Base-by-base conservation (phyloP, 129 eudicot species). In the Saposhnikovia divaricata region DNA sequence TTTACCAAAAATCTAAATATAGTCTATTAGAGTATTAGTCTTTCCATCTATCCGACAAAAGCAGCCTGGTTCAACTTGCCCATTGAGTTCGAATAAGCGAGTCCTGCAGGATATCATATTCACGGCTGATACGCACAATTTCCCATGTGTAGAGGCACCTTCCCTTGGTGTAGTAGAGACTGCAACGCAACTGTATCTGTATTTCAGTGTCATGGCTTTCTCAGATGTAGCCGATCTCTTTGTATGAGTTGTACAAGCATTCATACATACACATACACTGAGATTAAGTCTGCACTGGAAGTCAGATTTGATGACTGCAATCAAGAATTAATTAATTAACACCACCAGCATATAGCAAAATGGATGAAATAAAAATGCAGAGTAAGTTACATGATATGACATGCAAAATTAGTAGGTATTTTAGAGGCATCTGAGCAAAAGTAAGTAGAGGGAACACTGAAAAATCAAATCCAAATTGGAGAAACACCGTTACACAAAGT, bases 101-200 rank as follows among this genome's bases (percentile, higher is more conserved):
- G 92, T 87, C 68, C 96, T 94, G 78, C n/a, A n/a, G n/a, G 96
- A 91, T 83, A 90, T 94, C 47, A 72, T 94, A 80, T 94, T 91
- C 77, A 94, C 98, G 23, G 98, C 98, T 2, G 98, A 91, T 84
- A 94, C 98, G 23, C 98, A 91, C 83, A 94, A 94, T 84, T 91
- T 94, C 69, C 98, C 98, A 25, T 94, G 98, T 81, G 98, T 97
- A 1, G 98, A 91, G 82, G 98, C 98, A 71, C 98, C 98, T 4
- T 94, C 87, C 84, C 98, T 97, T 50, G 97, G 98, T 47, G 98
- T 96, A 6, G 98, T n/a, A n/a, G n/a, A n/a, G n/a, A n/a, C n/a
- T n/a, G n/a, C n/a, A n/a, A n/a, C n/a, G n/a, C n/a, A n/a, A n/a
- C n/a, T n/a, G n/a, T n/a, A n/a, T n/a, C n/a, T n/a, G n/a, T n/a